Evolutionary conservation across 1,284 basidiomycete genomes (phyloP), one percentile per base, ranked within the genome.

Genomic region (Fomitopsis schrenkii): DNA sequence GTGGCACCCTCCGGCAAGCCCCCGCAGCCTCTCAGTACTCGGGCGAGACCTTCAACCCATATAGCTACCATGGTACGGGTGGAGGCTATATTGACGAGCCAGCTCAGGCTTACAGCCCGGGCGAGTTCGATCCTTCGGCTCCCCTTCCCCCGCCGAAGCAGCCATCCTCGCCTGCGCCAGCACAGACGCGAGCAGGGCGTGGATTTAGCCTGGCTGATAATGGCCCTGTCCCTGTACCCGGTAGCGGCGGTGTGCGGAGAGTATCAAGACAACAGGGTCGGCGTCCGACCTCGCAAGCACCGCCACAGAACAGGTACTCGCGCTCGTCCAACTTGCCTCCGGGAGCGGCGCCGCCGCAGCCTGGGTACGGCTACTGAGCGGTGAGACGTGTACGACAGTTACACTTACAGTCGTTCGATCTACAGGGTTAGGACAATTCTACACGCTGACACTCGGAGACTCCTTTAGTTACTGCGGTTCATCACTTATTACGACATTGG

Each of bases 131-230:
- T 42, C 76, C 80, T 50, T 71, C 59, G 59, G 68, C 60, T 55
- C 70, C 58, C 50, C 61, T 58, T 60, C 59, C 68, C 22, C 59
- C 62, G 33, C 54, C 62, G 4, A 61, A 62, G 19, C 38, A 40
- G 12, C 30, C 59, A 15, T 55, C 66, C 26, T 55, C 69, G 54
- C 54, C 52, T 22, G 52, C 52, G 35, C 67, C 54, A 57, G 59
- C 59, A 7, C 70, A 71, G 36, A 38, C 64, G 3, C 28, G 67
- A 12, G 36, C 58, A 22, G 36, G 14, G 71, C 80, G 89, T 19
- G 93, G 93, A 36, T 80, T 95, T 38, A 87, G 86, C 57, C 74
- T 95, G 61, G 83, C 84, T 55, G 94, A 95, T 68, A 79, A 83
- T 65, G 94, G 94, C 15, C 91, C 91, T 54, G 90, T 94, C 2